phyloP scores from a whole-genome alignment of 176 grass and related monocot species.

The Zoysia pacifica region DNA sequence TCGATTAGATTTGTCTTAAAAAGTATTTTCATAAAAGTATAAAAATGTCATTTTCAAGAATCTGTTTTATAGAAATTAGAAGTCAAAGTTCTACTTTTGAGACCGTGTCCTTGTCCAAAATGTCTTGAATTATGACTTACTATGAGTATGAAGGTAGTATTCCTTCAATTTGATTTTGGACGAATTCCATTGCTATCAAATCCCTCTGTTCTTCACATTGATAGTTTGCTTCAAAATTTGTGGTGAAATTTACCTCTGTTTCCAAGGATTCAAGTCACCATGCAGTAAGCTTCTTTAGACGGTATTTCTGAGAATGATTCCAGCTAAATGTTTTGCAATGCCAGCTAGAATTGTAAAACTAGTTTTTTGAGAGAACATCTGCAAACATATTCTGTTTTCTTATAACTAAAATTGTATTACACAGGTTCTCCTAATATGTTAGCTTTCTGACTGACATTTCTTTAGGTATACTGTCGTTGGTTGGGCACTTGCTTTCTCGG shows the following conservation, averaged over 20 bases:
- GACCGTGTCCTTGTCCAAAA: no score
- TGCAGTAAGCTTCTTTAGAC: neutral
- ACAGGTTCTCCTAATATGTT: conserved; percentile 17
- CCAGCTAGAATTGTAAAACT: no score
- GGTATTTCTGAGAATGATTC: neutral
- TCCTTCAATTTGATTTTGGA: neutral
- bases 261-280: neutral
- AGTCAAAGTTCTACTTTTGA: no score
- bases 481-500: conserved; percentile 58
- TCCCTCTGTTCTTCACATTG: neutral
- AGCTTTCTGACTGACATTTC: conserved; percentile 16
- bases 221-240: neutral
- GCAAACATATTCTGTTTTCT: conserved; percentile 6
- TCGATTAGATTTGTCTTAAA: no score
- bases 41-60: no score
- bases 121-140: no score
- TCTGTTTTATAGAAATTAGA: no score
- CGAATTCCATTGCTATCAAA: neutral
- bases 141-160: no score
- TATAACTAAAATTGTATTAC: conserved; percentile 8
- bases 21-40: no score
- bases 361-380: neutral
- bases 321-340: neutral
- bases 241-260: neutral
- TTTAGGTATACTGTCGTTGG: conserved; percentile 46